Conservation (phyloP, 2,329 filamentous ascomycete species). For the Nemania bipapillata region DNA sequence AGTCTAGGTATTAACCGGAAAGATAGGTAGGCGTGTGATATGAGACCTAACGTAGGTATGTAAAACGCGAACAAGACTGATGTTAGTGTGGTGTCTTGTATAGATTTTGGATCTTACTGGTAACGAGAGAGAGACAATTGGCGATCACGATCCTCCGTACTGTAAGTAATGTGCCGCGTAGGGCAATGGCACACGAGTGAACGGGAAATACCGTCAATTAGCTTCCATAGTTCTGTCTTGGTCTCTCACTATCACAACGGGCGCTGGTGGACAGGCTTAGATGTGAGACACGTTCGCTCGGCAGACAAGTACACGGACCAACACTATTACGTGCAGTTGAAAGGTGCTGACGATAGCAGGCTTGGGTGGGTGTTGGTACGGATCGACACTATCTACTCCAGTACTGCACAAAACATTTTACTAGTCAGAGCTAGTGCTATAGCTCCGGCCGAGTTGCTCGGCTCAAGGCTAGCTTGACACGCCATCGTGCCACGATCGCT, state of each 20-base stretch:
- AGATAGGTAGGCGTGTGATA: neutral
- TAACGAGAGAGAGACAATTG: constrained; percentile 13
- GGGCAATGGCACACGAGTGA: neutral
- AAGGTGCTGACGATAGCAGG: neutral
- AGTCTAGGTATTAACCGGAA: neutral
- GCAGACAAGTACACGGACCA: neutral
- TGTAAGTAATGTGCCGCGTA: neutral
- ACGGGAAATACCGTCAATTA: neutral
- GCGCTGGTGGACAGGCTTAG: neutral
- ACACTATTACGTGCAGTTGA: neutral
- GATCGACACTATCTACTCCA: neutral
- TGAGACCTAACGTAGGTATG: neutral
- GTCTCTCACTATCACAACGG: constrained; percentile 6
- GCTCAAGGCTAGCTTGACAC: constrained; percentile 9
- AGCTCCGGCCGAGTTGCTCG: constrained; percentile 9
- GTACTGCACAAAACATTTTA: neutral
- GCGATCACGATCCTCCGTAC: neutral
- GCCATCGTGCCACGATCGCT: constrained; percentile 10
- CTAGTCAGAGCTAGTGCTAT: neutral
- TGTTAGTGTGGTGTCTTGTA: no score
- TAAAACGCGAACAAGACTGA: neutral
- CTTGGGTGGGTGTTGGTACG: neutral
- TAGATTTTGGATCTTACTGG: neutral
- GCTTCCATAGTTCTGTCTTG: constrained; percentile 4
- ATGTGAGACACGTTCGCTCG: constrained; percentile 8